These are phyloP conservation scores for Rhypophila decipiens DNA, from an alignment of 495 filamentous ascomycete genomes.

Conservation along the genomic window DNA sequence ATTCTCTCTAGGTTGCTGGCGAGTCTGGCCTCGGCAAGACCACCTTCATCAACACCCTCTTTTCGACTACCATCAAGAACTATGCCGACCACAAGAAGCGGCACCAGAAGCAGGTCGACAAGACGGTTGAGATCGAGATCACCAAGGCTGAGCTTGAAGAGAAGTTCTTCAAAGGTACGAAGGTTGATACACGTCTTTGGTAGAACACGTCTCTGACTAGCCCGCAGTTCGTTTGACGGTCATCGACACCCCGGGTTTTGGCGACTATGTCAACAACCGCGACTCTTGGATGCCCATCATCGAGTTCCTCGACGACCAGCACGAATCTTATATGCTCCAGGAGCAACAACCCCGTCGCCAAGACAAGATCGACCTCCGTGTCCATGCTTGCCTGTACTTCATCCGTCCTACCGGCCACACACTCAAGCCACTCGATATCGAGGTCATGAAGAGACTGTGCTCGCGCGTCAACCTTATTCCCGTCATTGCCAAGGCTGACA, in stretches of 20 bases:
- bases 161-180: conserved; percentile 99
- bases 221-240: conserved; percentile 86
- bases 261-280: conserved; percentile 99
- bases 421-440: conserved; percentile 95
- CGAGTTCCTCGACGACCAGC: conserved; percentile 98
- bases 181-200: not conserved
- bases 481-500: conserved; percentile 97
- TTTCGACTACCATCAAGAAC: conserved; percentile 99
- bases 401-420: conserved; percentile 98
- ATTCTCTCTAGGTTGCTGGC: conserved; percentile 72
- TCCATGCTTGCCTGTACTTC: conserved; percentile 98
- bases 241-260: conserved; percentile 97
- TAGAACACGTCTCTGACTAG: conserved; percentile 13
- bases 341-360: conserved; percentile 96
- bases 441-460: conserved; percentile 98
- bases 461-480: conserved; percentile 97
- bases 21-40: conserved; percentile 99
- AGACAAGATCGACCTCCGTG: conserved; percentile 98
- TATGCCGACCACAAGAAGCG: conserved; percentile 98
- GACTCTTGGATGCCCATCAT: conserved; percentile 99
- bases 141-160: conserved; percentile 99
- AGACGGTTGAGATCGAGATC: conserved; percentile 99
- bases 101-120: conserved; percentile 98
- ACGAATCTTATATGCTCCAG: conserved; percentile 99
- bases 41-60: conserved; percentile 99